phyloP scores from a whole-genome alignment of 345 rosid genomes.

The Erucastrum elatum region DNA sequence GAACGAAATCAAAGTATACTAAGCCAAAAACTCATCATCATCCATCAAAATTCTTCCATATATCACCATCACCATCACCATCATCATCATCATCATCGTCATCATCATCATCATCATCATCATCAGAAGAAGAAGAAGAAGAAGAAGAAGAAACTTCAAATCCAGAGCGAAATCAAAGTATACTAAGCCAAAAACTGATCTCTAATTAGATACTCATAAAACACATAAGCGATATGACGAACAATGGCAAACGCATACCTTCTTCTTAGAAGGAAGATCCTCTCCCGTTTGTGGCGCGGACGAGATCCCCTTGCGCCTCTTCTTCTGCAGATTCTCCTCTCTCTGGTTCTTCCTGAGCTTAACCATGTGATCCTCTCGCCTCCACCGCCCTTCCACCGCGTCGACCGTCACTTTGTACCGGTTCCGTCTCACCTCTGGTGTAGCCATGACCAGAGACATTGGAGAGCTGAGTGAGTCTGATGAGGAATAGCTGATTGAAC shows the following conservation, averaged over 20 bases:
- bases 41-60: too few species aligned
- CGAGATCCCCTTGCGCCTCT: slow-evolving; percentile 64
- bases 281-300: slow-evolving; percentile 36
- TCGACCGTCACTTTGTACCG: slow-evolving; percentile 72
- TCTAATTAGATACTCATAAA: too few species aligned
- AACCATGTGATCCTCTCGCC: slow-evolving; percentile 82
- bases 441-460: too few species aligned
- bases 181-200: not conserved
- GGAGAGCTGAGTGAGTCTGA: too few species aligned
- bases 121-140: not conserved
- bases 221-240: not conserved
- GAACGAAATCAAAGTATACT: not conserved
- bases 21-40: not conserved
- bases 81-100: not conserved
- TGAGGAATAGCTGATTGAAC: too few species aligned
- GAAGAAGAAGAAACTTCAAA: not conserved
- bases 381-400: slow-evolving; percentile 77
- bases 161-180: not conserved
- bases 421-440: slow-evolving; percentile 51
- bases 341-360: slow-evolving; percentile 82
- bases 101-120: too few species aligned
- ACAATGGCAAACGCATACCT: slow-evolving; percentile 39
- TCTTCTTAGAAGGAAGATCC: slow-evolving; percentile 48
- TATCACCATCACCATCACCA: not conserved
- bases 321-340: slow-evolving; percentile 75